Evolutionary conservation across 495 filamentous ascomycete genomes (phyloP), one percentile per base, ranked within the genome.

Genomic region (Daldinia grandis): DNA sequence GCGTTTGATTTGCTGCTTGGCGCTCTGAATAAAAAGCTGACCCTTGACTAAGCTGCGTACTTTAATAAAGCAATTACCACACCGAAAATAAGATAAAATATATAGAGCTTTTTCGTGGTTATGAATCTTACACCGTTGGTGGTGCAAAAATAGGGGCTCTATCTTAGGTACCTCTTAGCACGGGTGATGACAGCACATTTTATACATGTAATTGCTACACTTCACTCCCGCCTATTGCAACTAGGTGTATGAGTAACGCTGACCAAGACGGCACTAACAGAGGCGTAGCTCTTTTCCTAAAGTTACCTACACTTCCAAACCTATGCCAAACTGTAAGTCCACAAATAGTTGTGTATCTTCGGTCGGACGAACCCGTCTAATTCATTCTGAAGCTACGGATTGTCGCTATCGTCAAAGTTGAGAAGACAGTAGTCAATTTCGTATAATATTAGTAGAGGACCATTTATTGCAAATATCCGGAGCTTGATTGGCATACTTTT

Each of bases 381-480:
- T 35, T 35, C 31, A 35, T 35, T 35, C 31, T 14, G 1, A 9
- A 33, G 38, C n/a, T 42, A 7, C 7, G 38, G 17, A 17, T n/a
- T n/a, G 17, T 42, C 38, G 5, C 19, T 42, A 2, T 19, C 38
- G 17, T 42, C 38, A 17, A 42, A 19, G n/a, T 19, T 40, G n/a
- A 42, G 8, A 44, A 17, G 17, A 42, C 3, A 42, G n/a, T 33
- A 30, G 28, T 8, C 0, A 10, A 27, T 51, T n/a, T n/a, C n/a
- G n/a, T n/a, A n/a, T n/a, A n/a, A n/a, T 5, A 44, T n/a, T 1
- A 31, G 6, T 27, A n/a, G 8, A 30, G 33, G 6, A 15, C 19
- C 27, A 4, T 50, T 60, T 40, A 70, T 71, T 71, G 58, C 40
- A 71, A 71, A 71, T 71, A 47, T 53, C 24, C 31, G 50, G 35